Conservation (phyloP, 768 basidiomycete genomes). For the Amylocystis lapponica region DNA sequence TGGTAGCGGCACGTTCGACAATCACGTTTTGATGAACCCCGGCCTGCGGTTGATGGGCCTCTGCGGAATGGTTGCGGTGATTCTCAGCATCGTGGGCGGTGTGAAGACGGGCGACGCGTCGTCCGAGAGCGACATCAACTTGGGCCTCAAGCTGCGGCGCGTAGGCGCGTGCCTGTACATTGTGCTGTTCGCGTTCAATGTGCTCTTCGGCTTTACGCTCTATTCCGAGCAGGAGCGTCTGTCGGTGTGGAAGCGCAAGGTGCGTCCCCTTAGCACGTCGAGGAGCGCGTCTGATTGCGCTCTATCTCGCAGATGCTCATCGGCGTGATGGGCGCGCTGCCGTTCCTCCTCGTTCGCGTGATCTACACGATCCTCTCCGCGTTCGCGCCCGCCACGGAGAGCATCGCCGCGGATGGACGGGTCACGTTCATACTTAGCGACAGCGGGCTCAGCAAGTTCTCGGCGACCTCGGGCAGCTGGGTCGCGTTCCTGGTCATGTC, state of each 20-base stretch:
- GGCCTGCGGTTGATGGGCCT: conserved; percentile 25
- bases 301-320: conserved; percentile 46
- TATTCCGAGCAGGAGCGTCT: conserved; percentile 7
- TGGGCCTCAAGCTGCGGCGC: conserved; percentile 25
- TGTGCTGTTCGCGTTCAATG: conserved; percentile 33
- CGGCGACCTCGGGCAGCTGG: conserved; percentile 53
- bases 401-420: conserved; percentile 14
- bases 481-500: conserved; percentile 52
- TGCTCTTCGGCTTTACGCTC: conserved; percentile 6
- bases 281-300: neutral
- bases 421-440: conserved; percentile 18
- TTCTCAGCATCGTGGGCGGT: conserved; percentile 30
- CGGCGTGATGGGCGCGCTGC: conserved; percentile 49
- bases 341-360: conserved; percentile 52
- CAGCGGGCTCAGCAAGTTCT: conserved; percentile 44
- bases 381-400: conserved; percentile 40
- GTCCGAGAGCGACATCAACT: conserved; percentile 13
- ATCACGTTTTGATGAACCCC: conserved; percentile 6
- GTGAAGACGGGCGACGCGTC: conserved; percentile 9
- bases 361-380: conserved; percentile 55
- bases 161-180: conserved; percentile 30
- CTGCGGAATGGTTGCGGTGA: conserved; percentile 22
- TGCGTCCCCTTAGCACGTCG: neutral
- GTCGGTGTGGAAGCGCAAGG: conserved; percentile 5
- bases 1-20: conserved; percentile 21